Conservation (phyloP, 169 alveolate species). For the Cystoisospora suis region DNA sequence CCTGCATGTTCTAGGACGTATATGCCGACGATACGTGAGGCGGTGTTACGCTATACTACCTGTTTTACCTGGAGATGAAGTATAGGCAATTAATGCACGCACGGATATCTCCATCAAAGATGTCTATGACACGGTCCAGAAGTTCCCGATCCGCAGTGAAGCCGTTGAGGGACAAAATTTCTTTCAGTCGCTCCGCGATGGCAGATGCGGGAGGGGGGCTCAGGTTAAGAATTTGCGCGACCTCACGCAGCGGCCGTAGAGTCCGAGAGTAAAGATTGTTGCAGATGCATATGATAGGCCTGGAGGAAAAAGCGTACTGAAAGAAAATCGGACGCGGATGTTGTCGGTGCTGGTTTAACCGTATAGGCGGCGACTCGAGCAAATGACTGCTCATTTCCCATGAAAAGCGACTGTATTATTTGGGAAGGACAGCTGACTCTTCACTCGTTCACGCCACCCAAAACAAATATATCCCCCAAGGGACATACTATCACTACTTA, state of each 20-base stretch:
- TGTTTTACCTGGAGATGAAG: constrained; percentile 53
- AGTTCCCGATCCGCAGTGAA: constrained; percentile 66
- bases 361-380: too few species aligned
- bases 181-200: constrained; percentile 67
- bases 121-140: constrained; percentile 71
- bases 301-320: constrained; percentile 73
- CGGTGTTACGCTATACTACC: too few species aligned
- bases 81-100: constrained; percentile 63
- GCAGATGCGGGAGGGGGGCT: constrained; percentile 71
- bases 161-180: constrained; percentile 72
- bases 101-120: constrained; percentile 75
- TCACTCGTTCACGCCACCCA: too few species aligned
- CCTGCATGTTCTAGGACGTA: too few species aligned
- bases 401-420: too few species aligned
- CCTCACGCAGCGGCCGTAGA: constrained; percentile 78
- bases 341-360: constrained; percentile 28
- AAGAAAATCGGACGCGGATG: background rate
- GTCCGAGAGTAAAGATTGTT: constrained; percentile 87
- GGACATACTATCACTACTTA: too few species aligned
- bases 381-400: too few species aligned
- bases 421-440: too few species aligned
- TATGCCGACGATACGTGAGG: too few species aligned
- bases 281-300: constrained; percentile 97
- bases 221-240: constrained; percentile 74
- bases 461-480: too few species aligned